These are phyloP conservation scores for Sporothrix curviconia DNA, from an alignment of 2,329 filamentous ascomycete genomes.

Conservation along the genomic window DNA sequence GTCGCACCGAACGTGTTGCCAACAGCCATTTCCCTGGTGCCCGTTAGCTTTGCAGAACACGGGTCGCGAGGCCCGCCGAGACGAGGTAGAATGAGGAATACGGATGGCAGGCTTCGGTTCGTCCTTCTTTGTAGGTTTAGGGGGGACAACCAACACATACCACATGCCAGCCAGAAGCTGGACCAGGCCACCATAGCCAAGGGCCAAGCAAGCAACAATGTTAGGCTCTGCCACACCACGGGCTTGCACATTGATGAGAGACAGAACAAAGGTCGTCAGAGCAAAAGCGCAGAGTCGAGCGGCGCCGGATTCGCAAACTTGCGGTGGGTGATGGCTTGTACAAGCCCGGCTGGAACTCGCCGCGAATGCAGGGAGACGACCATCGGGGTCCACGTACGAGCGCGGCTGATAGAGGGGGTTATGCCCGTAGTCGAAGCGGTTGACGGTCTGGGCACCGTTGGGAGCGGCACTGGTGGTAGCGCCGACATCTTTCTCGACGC, in stretches of 20 bases:
- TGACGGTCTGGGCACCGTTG: constrained; percentile 13
- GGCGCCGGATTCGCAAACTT: constrained; percentile 76
- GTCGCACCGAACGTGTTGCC: constrained; percentile 83
- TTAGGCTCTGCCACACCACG: constrained; percentile 54
- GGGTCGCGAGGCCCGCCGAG: too few species aligned
- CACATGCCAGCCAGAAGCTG: constrained; percentile 83
- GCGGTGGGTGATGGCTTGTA: constrained; percentile 57
- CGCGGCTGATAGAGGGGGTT: constrained; percentile 36
- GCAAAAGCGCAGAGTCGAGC: constrained; percentile 70
- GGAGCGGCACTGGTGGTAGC: constrained; percentile 6
- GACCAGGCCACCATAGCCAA: constrained; percentile 70
- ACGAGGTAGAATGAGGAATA: not conserved
- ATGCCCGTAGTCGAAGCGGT: constrained; percentile 27
- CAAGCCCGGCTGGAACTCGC: constrained; percentile 65
- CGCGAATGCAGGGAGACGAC: constrained; percentile 54
- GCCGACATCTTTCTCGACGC: constrained; percentile 15
- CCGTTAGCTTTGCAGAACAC: too few species aligned
- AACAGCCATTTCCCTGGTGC: constrained; percentile 71
- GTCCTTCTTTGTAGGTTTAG: too few species aligned
- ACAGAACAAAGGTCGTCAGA: constrained; percentile 75
- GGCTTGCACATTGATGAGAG: constrained; percentile 63
- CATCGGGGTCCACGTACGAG: constrained; percentile 26
- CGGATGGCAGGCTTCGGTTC: too few species aligned
- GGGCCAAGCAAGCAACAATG: constrained; percentile 62
- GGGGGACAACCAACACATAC: constrained; percentile 53